Conservation (phyloP, 352 stramenopile genomes). For the Phytophthora constricta region DNA sequence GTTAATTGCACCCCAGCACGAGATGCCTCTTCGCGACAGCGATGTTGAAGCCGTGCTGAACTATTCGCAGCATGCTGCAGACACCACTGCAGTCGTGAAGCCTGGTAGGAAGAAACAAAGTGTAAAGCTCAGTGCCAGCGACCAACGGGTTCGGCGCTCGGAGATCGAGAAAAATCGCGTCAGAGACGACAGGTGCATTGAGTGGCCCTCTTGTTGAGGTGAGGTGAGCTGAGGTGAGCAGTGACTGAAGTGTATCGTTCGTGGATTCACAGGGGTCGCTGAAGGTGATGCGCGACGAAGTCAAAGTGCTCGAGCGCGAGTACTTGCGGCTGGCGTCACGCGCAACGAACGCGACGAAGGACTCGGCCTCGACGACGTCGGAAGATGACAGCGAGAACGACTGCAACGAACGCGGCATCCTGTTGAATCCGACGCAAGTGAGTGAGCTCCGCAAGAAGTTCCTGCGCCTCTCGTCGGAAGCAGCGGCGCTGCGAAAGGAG, state of each 20-base stretch:
- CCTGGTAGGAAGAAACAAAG: conserved; percentile 9
- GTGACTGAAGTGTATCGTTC: not conserved
- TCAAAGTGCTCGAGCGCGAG: conserved; percentile 54
- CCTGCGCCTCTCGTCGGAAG: conserved; percentile 49
- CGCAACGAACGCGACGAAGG: not conserved
- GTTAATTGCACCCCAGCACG: conserved; percentile 14
- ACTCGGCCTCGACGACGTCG: conserved; percentile 4
- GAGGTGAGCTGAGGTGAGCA: not conserved
- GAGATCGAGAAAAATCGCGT: conserved; percentile 73
- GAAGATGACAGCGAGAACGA: conserved; percentile 26
- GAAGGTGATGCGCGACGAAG: conserved; percentile 56
- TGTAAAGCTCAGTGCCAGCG: conserved; percentile 1
- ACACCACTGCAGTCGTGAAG: conserved; percentile 9
- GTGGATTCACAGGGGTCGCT: conserved; percentile 44
- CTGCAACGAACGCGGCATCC: conserved; percentile 27
- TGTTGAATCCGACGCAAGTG: conserved; percentile 40
- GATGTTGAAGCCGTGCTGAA: conserved; percentile 13
- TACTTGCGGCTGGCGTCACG: conserved; percentile 43
- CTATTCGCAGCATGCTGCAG: not conserved
- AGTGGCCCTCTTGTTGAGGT: not conserved
- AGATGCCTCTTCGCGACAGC: conserved; percentile 22
- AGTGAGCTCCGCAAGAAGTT: conserved; percentile 39
- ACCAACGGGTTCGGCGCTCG: conserved; percentile 49
- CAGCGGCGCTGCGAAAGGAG: conserved; percentile 51
- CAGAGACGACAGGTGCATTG: conserved; percentile 47